Evolutionary conservation across 176 grass and related monocot species (phyloP), one percentile per base, ranked within the genome.

Genomic region (Aechmea fasciata): DNA sequence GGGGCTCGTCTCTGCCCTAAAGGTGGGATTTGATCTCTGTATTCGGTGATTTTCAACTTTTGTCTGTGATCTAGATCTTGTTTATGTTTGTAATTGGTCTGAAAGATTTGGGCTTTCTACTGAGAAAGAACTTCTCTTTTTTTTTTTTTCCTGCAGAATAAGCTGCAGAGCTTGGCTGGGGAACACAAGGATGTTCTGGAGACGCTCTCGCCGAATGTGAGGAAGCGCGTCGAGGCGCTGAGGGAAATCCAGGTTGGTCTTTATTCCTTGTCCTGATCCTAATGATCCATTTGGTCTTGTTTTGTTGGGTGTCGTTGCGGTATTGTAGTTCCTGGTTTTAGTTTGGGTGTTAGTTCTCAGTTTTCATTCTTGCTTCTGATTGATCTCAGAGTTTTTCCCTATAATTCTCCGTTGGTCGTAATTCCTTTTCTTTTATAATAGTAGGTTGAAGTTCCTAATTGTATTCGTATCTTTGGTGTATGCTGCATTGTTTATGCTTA

Each of bases 151-250:
- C 10, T 11, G 4, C 62, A 66, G 62, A 48, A 75, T 23, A 75
- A 75, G 13, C 72, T 77, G 1, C 75, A 77, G 52, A 77, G 65
- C 52, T 50, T 62, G 52, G 52, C 51, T 5, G 75, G 53, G 75
- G 25, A 77, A 41, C 52, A 50, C 19, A 41, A 22, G 8, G 64
- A 53, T 53, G 73, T 67, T 9, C 64, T 75, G 13, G 73, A 77
- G 52, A 59, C 65, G 11, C 75, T 77, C 29, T 49, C 33, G 2
- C 65, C 75, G 1, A 57, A 10, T 11, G 75, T 77, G 19, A 77
- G 52, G 65, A 69, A 77, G 75, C 75, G 75, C 52, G 75, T 77
- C 2, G 75, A 77, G 52, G 66, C 50, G 17, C 59, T 77, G 33
- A 55, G 66, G 51, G 51, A 50, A 47, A 69, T 77, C 29, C 75